Evolutionary conservation across 2,329 filamentous ascomycete species (phyloP).

Genomic region (Atkinsonella texensis): DNA sequence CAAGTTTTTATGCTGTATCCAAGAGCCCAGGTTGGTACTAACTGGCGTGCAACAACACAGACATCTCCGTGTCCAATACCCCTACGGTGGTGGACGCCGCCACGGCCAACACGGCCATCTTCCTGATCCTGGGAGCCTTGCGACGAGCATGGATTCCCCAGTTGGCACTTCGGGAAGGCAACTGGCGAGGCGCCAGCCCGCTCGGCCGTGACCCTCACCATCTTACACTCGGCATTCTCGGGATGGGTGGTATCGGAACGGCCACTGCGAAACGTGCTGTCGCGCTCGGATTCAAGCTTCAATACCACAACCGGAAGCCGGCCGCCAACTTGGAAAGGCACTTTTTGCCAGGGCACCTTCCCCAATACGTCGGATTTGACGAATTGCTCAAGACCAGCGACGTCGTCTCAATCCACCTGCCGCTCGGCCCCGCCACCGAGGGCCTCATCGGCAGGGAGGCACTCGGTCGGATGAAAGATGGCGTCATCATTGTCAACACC

Average conservation of each 20-base stretch:
- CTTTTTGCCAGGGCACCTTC: conserved; percentile 12
- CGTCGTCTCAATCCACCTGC: conserved; percentile 41
- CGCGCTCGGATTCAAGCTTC: conserved; percentile 44
- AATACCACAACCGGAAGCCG: conserved; percentile 41
- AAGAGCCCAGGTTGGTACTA: neutral
- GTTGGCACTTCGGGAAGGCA: conserved; percentile 41
- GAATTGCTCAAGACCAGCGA: conserved; percentile 40
- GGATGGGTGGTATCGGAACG: conserved; percentile 47
- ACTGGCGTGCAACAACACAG: neutral
- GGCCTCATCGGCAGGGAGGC: conserved; percentile 39
- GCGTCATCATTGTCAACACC: conserved; percentile 44
- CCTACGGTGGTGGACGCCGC: conserved; percentile 57
- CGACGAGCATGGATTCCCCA: conserved; percentile 53
- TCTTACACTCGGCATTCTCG: conserved; percentile 47
- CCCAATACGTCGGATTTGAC: conserved; percentile 38
- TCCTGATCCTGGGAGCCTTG: conserved; percentile 57
- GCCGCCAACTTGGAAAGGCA: conserved; percentile 29
- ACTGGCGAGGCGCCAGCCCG: conserved; percentile 40
- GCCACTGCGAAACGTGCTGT: conserved; percentile 34
- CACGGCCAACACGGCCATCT: conserved; percentile 60
- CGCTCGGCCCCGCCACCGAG: conserved; percentile 35
- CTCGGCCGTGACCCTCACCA: conserved; percentile 56
- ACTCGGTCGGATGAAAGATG: conserved; percentile 42
- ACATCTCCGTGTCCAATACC: conserved; percentile 53
- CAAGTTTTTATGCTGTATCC: too few species aligned